A percentile compares a stretch with the other conserved stretches of the same genome.
phyloP scores from a whole-genome alignment of 164 flowering plant species.

The Kalanchoe fedtschenkoi region DNA sequence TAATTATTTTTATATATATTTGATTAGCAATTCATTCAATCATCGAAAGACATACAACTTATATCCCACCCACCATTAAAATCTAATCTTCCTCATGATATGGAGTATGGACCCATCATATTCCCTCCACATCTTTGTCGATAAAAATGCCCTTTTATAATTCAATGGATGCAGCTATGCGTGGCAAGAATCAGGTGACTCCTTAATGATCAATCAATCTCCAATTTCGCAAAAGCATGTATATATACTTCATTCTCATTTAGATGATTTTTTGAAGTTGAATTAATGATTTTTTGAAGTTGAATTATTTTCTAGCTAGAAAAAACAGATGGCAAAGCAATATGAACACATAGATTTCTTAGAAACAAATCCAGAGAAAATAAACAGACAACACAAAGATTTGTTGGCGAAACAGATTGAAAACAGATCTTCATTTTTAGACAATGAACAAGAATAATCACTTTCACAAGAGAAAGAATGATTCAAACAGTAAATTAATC shows the following conservation, averaged over 20 bases:
- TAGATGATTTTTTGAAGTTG: too few relatives aligned
- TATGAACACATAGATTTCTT: not conserved
- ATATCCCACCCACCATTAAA: slow-evolving; percentile 3
- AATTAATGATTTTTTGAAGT: too few relatives aligned
- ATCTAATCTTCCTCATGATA: not conserved
- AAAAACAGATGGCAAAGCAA: not conserved
- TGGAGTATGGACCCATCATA: slow-evolving; percentile 4
- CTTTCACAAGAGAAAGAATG: not conserved
- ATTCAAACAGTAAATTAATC: not conserved
- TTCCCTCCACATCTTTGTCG: slow-evolving; percentile 5
- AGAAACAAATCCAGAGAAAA: not conserved
- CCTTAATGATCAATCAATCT: not conserved
- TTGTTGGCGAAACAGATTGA: not conserved
- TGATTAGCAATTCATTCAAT: not conserved
- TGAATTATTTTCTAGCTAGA: not conserved
- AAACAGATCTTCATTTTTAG: not conserved
- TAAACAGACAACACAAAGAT: not conserved
- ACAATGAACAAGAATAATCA: not conserved
- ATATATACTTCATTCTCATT: too few relatives aligned
- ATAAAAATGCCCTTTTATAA: too few relatives aligned
- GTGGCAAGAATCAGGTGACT: not conserved
- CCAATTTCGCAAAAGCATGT: not conserved
- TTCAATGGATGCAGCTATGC: not conserved
- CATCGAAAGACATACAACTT: not conserved
- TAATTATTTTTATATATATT: too few relatives aligned